Evolutionary conservation across 352 stramenopile genomes (phyloP), one percentile per base, ranked within the genome.

Genomic region (Phytophthora cryptogea): DNA sequence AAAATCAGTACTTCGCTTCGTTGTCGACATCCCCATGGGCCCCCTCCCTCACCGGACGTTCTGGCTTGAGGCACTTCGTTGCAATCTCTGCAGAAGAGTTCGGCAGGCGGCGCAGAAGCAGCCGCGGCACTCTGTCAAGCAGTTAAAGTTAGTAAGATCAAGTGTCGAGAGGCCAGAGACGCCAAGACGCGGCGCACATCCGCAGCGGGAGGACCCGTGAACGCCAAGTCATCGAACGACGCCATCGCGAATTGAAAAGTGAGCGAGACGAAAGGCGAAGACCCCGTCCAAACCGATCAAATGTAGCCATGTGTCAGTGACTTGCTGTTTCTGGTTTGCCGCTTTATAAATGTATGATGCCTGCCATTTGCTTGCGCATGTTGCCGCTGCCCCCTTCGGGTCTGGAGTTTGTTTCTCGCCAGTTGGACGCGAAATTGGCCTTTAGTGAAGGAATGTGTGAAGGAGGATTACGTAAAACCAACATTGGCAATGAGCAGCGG

Each of bases 181-280:
- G 9, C 6, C 5, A 20, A 20, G 13, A 40, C 2, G 14, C 35
- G 20, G 1, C 60, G 40, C 54, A 74, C 60, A 26, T 54, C 43
- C 44, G 32, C 23, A 48, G 45, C 16, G 46, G 60, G 62, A 1
- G 66, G 57, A 1, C 62, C 57, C 8, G 54, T 74, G 64, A 91
- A 91, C 14, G 82, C 82, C 42, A 91, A 68, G 56, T 91, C 82
- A 64, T 91, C 82, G 67, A 88, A 91, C 16, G 82, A 85, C 32
- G 78, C 64, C 75, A 90, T 90, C 16, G 11, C 5, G n/a, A 43
- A 43, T 43, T 3, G 13, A 27, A 23, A 3, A 11, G n/a, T 43
- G 36, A 13, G 9, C 7, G 8, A 43, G 17, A 23, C 4, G 37
- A 43, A 26, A 16, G 20, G n/a, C 4, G 16, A 8, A 4, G 35